phyloP scores from a whole-genome alignment of 257 asterid species.

The Asclepias syriaca region DNA sequence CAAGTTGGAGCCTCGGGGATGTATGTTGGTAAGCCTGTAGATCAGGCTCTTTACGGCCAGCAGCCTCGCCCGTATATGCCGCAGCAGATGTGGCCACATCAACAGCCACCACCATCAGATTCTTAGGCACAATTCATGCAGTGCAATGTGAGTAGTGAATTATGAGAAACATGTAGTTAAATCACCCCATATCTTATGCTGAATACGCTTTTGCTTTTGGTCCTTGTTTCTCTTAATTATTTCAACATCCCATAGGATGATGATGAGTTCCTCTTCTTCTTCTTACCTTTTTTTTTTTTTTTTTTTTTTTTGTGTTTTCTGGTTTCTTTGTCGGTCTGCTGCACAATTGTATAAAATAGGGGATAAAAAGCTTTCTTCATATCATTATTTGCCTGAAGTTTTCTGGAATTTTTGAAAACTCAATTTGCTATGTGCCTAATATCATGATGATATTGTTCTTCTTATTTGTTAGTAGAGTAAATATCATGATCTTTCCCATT shows the following conservation, averaged over 20 bases:
- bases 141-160: conserved; percentile 3
- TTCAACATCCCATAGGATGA: background rate
- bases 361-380: background rate
- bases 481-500: background rate
- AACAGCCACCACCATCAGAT: conserved; percentile 70
- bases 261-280: background rate
- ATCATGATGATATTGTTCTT: background rate
- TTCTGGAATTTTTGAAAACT: background rate
- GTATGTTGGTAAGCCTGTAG: conserved; percentile 85
- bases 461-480: too few species aligned
- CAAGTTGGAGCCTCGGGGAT: conserved; percentile 64
- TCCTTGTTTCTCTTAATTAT: background rate
- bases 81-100: conserved; percentile 88
- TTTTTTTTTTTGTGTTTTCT: background rate
- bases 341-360: background rate
- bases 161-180: background rate
- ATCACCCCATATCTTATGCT: background rate
- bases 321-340: background rate
- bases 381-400: background rate
- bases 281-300: background rate
- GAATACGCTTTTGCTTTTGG: background rate
- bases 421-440: background rate
- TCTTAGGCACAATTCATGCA: conserved; percentile 43
- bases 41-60: conserved; percentile 69
- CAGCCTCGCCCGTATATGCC: conserved; percentile 84